A percentile compares a stretch with the other conserved stretches of the same genome.
phyloP scores from a whole-genome alignment of 768 basidiomycete genomes.

The Lactarius hatsudake region DNA sequence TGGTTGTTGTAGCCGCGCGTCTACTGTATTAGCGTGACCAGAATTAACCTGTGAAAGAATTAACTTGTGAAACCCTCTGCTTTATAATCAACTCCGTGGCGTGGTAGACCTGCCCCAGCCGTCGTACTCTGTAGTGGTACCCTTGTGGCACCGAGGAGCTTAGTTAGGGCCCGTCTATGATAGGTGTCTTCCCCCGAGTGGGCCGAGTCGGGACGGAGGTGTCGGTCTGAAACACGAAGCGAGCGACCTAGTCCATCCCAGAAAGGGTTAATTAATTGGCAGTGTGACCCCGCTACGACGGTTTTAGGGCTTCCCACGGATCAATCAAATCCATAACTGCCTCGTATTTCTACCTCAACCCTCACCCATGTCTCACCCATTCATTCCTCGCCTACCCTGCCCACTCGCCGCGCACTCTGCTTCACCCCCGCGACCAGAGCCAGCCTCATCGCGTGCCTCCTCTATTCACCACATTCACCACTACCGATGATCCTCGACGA shows the following conservation, averaged over 20 bases:
- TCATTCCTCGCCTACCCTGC: not conserved
- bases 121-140: too few species aligned
- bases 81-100: not conserved
- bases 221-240: not conserved
- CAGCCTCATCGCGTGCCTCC: not conserved
- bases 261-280: not conserved
- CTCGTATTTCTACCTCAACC: not conserved
- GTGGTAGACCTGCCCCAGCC: too few species aligned
- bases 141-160: too few species aligned
- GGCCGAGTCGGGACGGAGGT: not conserved
- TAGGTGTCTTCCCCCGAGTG: too few species aligned
- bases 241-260: not conserved
- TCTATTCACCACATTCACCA: too few species aligned
- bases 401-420: not conserved
- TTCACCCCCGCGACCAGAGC: not conserved
- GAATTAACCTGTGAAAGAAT: too few species aligned
- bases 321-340: not conserved
- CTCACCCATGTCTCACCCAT: not conserved
- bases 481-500: conserved; percentile 12
- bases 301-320: not conserved
- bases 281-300: not conserved
- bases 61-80: too few species aligned
- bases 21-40: too few species aligned
- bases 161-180: too few species aligned
- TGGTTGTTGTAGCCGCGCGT: too few species aligned